Conservation (phyloP, 495 filamentous ascomycete genomes). For the Lepidopterella palustris region DNA sequence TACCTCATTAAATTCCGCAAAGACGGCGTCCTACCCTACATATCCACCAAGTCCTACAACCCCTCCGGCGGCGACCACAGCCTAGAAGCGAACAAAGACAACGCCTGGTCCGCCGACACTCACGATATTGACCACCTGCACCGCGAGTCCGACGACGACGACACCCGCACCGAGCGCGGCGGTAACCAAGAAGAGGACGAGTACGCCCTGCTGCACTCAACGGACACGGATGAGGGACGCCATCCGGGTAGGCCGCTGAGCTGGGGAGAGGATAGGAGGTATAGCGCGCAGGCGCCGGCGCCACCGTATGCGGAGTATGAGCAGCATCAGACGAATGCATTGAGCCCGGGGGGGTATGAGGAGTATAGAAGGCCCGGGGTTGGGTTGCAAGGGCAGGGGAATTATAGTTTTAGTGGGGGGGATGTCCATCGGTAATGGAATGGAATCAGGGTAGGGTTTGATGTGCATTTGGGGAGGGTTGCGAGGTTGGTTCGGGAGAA, state of each 20-base stretch:
- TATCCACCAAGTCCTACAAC: conserved; percentile 42
- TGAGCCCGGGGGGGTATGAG: conserved; percentile 32
- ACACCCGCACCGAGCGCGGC: conserved; percentile 24
- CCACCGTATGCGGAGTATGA: conserved; percentile 18
- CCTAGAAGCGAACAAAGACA: conserved; percentile 23
- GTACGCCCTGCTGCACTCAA: conserved; percentile 26
- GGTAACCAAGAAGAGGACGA: conserved; percentile 30
- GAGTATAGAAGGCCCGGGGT: conserved; percentile 23
- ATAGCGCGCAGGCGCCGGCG: neutral
- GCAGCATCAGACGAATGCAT: conserved; percentile 15
- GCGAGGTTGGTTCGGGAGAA: too few relatives aligned
- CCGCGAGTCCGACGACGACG: conserved; percentile 16
- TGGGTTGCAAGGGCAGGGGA: conserved; percentile 1
- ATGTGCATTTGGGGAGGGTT: too few relatives aligned
- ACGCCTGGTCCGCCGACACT: conserved; percentile 34
- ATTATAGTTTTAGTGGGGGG: conserved; percentile 26
- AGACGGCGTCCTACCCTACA: conserved; percentile 68
- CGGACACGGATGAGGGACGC: conserved; percentile 25
- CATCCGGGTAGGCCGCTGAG: conserved; percentile 34
- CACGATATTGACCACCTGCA: conserved; percentile 24
- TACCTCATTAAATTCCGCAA: conserved; percentile 71
- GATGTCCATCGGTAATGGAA: too few relatives aligned
- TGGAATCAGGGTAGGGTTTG: too few relatives aligned
- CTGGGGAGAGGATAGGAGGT: conserved; percentile 28
- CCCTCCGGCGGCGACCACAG: conserved; percentile 8